Evolutionary conservation across 345 rosid genomes (phyloP).

Genomic region (Jatropha curcas): DNA sequence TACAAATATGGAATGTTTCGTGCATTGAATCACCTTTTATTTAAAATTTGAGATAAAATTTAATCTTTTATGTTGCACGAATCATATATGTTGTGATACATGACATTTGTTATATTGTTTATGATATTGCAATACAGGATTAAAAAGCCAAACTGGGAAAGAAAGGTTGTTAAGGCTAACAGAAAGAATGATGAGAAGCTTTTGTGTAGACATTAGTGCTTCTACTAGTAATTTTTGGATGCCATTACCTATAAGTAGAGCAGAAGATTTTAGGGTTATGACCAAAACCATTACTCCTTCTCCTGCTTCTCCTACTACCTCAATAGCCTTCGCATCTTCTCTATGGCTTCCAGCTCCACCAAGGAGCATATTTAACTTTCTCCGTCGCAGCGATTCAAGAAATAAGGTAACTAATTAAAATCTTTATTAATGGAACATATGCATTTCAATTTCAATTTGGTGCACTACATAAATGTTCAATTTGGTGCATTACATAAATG

Average conservation of each 20-base stretch:
- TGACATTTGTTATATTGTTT: neutral
- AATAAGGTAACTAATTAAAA: slow-evolving; percentile 37
- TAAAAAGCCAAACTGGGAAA: slow-evolving; percentile 30
- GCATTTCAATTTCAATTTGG: no score
- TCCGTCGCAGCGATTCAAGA: slow-evolving; percentile 22
- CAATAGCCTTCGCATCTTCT: slow-evolving; percentile 40
- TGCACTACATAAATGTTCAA: no score
- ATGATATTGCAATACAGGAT: slow-evolving; percentile 4
- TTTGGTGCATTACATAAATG: no score
- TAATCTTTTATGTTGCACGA: no score
- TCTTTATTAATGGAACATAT: no score
- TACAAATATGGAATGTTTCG: no score
- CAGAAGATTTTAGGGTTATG: slow-evolving; percentile 33
- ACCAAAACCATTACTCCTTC: neutral
- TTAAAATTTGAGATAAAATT: no score
- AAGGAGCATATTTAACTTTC: slow-evolving; percentile 31
- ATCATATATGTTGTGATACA: no score
- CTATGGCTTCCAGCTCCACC: slow-evolving; percentile 30
- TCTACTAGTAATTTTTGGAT: slow-evolving; percentile 35
- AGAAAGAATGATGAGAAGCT: slow-evolving; percentile 40
- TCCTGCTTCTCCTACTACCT: slow-evolving; percentile 15
- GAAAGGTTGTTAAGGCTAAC: slow-evolving; percentile 36
- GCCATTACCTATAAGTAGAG: slow-evolving; percentile 20
- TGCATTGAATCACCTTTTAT: no score
- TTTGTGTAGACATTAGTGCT: slow-evolving; percentile 24